A percentile compares a stretch with the other conserved stretches of the same genome.
Evolutionary conservation across 352 stramenopile species (phyloP).

Genomic region (Globisporangium irregulare): DNA sequence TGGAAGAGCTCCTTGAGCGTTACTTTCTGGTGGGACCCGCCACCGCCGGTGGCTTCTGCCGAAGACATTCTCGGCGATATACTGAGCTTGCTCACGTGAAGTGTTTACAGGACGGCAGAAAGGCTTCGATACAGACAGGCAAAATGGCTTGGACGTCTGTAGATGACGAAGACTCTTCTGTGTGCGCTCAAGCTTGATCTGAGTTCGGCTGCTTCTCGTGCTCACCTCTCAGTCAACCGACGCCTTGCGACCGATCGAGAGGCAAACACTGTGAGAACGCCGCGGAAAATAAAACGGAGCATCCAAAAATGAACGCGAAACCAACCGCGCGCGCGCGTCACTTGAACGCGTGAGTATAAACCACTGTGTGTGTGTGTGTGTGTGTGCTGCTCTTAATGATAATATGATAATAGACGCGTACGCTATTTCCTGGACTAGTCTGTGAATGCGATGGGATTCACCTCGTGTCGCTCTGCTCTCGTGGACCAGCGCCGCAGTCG

Average conservation of each 20-base stretch:
- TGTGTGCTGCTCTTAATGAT: background rate
- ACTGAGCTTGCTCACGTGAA: background rate
- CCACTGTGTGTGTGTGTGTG: background rate
- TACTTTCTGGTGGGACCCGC: conserved; percentile 11
- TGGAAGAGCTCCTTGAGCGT: conserved; percentile 71
- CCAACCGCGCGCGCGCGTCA: background rate
- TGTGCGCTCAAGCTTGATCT: background rate
- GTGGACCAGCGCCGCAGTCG: too few species aligned
- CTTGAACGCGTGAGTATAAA: background rate
- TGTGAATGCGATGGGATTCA: background rate
- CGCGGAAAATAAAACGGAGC: conserved; percentile 1
- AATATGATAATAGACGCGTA: too few species aligned
- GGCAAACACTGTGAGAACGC: background rate
- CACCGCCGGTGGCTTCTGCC: background rate
- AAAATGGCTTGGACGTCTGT: background rate
- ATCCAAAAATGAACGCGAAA: conserved; percentile 4
- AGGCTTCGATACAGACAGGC: background rate
- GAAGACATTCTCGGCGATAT: conserved; percentile 8
- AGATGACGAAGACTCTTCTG: background rate
- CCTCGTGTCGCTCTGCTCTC: too few species aligned
- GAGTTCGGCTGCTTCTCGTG: background rate
- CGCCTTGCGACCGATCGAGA: conserved; percentile 12
- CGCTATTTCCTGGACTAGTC: background rate
- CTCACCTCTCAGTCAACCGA: conserved; percentile 1
- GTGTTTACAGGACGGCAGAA: background rate